Evolutionary conservation across 345 rosid genomes (phyloP), one percentile per base, ranked within the genome.

Genomic region (Melastoma malabathricum): DNA sequence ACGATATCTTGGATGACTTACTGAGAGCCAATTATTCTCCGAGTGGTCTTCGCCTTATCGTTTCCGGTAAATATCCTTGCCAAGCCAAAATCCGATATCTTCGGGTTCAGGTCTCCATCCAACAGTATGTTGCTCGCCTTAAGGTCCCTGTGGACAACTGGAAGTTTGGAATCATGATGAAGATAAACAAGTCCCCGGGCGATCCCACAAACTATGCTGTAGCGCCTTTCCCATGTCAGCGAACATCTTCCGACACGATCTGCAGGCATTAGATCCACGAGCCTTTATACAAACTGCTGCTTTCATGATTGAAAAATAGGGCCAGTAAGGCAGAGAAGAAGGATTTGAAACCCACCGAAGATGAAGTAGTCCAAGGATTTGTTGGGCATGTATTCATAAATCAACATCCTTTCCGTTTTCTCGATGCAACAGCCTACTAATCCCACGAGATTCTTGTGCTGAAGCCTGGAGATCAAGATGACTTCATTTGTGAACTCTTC

Each of bases 401-500:
- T 62, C 22, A 82, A 65, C n/a, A 79, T 58, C 60, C 59, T 79
- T 56, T 82, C 85, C 3, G 63, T 56, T 51, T 73, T 70, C 20
- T 67, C 44, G 10, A 67, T 20, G 46, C 85, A 76, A 45, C 66
- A 82, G 8, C 89, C 85, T 23, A 76, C 39, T 44, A 82, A 74
- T 51, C 59, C 70, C 1, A 79, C 89, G 0, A 79, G 81, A 66
- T 76, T 82, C 15, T 76, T 60, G 20, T 79, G 89, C 45, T 82
- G 85, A 38, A 82, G 71, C 48, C 60, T 76, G 43, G 83, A 75
- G 22, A 82, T 77, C 68, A 68, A 62, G 55, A 65, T 3, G 47
- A 74, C 68, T 56, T 82, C 85, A 16, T 76, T 79, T 65, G 72
- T 79, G 19, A 82, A 76, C 64, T 79, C 89, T 50, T 63, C 70